These are phyloP conservation scores for Russula griseocarnosa DNA, from an alignment of 768 basidiomycete species.

Conservation along the genomic window DNA sequence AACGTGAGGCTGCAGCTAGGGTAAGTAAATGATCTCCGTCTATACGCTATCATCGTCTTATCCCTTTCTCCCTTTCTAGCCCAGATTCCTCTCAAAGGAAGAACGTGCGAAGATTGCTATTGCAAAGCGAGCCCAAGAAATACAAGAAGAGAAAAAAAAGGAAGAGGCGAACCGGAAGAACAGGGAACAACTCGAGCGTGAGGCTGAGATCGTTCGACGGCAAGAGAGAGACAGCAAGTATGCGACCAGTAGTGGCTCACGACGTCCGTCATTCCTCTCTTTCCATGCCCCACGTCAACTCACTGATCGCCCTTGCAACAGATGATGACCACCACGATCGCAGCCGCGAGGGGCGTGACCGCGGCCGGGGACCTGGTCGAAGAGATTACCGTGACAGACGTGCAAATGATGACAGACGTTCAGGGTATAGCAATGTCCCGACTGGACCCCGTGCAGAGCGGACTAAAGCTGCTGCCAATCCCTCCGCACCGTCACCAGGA, in stretches of 20 bases:
- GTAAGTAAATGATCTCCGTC: conserved; percentile 40
- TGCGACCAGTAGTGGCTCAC: conserved; percentile 39
- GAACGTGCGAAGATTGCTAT: conserved; percentile 88
- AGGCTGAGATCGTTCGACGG: conserved; percentile 64
- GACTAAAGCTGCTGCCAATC: conserved; percentile 40
- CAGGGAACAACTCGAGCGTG: conserved; percentile 67
- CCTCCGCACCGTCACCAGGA: conserved; percentile 51
- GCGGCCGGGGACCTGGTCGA: conserved; percentile 27
- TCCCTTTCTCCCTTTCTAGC: conserved; percentile 51
- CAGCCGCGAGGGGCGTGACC: conserved; percentile 29
- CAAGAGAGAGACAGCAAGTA: conserved; percentile 44
- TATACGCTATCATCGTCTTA: conserved; percentile 9
- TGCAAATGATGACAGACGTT: conserved; percentile 32
- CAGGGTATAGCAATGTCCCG: conserved; percentile 64
- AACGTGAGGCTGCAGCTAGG: conserved; percentile 88
- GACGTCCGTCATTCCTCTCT: conserved; percentile 37
- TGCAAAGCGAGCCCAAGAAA: conserved; percentile 79
- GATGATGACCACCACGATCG: conserved; percentile 40
- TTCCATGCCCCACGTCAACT: conserved; percentile 4
- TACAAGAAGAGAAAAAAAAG: conserved; percentile 63
- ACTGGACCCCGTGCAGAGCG: conserved; percentile 82
- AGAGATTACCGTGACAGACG: conserved; percentile 43
- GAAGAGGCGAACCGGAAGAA: conserved; percentile 59
- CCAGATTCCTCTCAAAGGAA: conserved; percentile 90
- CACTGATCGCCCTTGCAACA: conserved; percentile 26